Evolutionary conservation across 345 rosid genomes (phyloP).

Genomic region (Corymbia maculata): DNA sequence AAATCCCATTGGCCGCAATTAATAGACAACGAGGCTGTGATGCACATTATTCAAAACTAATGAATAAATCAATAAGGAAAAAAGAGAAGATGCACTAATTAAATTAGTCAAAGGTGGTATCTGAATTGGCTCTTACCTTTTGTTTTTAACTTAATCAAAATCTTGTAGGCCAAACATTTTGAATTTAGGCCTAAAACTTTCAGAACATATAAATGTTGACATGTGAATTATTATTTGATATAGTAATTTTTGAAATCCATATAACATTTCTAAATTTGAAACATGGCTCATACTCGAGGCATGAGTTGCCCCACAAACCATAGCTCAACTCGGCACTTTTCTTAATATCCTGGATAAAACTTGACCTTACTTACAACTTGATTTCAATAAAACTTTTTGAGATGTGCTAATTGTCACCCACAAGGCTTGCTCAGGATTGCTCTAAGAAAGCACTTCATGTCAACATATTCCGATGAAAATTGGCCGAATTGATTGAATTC

Average conservation of each 20-base stretch:
- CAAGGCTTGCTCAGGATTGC: too few species aligned
- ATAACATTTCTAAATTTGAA: too few species aligned
- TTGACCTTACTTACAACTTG: background rate
- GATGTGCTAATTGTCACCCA: too few species aligned
- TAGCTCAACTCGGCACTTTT: background rate
- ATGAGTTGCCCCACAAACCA: too few species aligned
- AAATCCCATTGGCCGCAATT: background rate
- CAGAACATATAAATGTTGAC: background rate
- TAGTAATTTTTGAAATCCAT: background rate
- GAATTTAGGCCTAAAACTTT: background rate
- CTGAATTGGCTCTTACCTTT: too few species aligned
- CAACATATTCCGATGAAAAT: too few species aligned
- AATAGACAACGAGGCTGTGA: too few species aligned
- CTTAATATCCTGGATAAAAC: fast-evolving
- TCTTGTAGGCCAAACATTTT: background rate
- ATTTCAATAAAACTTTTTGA: background rate
- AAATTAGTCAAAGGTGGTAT: too few species aligned
- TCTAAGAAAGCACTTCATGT: fast-evolving
- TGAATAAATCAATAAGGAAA: background rate
- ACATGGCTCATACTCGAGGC: background rate
- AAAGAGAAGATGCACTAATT: too few species aligned
- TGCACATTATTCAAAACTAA: too few species aligned
- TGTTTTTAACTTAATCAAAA: background rate
- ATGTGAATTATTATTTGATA: background rate
- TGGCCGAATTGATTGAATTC: fast-evolving